Percentiles rank a stretch among this genome's conserved stretches.
Evolutionary conservation across 306 rosid species (phyloP).

Genomic region (Fragaria nilgerrensis): DNA sequence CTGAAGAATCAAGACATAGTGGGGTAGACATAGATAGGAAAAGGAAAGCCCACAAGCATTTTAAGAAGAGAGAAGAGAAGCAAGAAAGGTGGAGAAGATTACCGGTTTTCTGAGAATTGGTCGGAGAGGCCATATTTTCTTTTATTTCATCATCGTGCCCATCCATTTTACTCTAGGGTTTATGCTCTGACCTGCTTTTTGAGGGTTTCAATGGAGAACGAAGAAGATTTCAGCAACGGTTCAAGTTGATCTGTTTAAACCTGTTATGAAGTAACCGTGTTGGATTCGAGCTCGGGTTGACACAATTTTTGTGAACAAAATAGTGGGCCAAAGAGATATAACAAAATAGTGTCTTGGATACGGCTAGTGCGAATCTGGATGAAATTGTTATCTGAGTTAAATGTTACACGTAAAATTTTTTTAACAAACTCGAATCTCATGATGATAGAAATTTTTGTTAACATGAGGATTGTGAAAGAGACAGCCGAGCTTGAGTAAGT

Average conservation of each 20-base stretch:
- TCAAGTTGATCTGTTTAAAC: neutral
- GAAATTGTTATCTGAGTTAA: too few relatives aligned
- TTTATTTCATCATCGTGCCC: conserved; percentile 22
- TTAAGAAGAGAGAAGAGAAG: neutral
- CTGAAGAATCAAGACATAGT: neutral
- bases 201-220: neutral
- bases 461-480: too few relatives aligned
- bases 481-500: too few relatives aligned
- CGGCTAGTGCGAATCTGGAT: too few relatives aligned
- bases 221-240: neutral
- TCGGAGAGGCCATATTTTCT: conserved; percentile 36
- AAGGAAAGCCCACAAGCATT: neutral
- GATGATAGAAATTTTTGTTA: too few relatives aligned
- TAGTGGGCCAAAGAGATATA: too few relatives aligned
- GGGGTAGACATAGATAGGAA: neutral
- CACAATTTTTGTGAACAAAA: too few relatives aligned
- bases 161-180: conserved; percentile 26
- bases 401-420: too few relatives aligned
- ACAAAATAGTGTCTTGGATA: too few relatives aligned
- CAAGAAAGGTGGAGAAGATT: conserved; percentile 9
- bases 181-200: neutral
- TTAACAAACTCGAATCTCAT: too few relatives aligned
- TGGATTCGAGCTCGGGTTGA: neutral
- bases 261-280: neutral
- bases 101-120: conserved; percentile 67